These are phyloP conservation scores for Wickerhamomyces kurtzmanii DNA, from an alignment of 805 yeast genomes.

Conservation along the genomic window DNA sequence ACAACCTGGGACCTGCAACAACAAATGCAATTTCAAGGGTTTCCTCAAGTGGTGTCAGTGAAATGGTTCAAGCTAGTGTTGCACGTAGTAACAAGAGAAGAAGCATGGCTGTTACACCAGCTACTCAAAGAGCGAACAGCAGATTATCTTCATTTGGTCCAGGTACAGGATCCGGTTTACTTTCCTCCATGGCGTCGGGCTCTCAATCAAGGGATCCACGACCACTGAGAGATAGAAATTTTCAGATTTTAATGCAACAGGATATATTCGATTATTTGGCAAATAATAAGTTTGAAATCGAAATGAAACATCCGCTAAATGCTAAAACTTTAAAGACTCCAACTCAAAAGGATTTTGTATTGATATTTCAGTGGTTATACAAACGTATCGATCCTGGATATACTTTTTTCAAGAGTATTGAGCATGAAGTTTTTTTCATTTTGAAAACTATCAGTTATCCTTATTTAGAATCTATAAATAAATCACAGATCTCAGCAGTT, in stretches of 20 bases:
- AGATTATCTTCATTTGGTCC: conserved; percentile 16
- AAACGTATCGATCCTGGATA: conserved; percentile 72
- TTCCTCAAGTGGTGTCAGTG: conserved; percentile 14
- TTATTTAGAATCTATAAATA: conserved; percentile 66
- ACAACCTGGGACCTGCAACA: conserved; percentile 3
- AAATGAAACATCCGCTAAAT: conserved; percentile 61
- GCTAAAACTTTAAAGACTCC: conserved; percentile 61
- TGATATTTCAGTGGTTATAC: conserved; percentile 74
- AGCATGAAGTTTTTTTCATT: conserved; percentile 62
- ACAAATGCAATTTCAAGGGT: conserved; percentile 9
- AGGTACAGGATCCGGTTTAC: conserved; percentile 2
- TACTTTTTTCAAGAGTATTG: conserved; percentile 56
- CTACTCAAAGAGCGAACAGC: conserved; percentile 4
- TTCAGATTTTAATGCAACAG: conserved; percentile 55
- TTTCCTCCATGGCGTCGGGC: too few species aligned
- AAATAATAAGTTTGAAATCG: conserved; percentile 60
- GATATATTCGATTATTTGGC: conserved; percentile 58
- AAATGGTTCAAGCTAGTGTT: conserved; percentile 17
- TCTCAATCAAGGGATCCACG: conserved; percentile 48
- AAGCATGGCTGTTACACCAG: conserved; percentile 8
- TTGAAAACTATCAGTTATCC: conserved; percentile 68
- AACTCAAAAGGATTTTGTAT: conserved; percentile 77
- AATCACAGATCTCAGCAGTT: conserved; percentile 82
- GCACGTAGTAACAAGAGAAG: conserved; percentile 6
- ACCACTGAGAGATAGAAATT: conserved; percentile 66